Conservation (phyloP, 768 basidiomycete species). For the Suillus paluster region DNA sequence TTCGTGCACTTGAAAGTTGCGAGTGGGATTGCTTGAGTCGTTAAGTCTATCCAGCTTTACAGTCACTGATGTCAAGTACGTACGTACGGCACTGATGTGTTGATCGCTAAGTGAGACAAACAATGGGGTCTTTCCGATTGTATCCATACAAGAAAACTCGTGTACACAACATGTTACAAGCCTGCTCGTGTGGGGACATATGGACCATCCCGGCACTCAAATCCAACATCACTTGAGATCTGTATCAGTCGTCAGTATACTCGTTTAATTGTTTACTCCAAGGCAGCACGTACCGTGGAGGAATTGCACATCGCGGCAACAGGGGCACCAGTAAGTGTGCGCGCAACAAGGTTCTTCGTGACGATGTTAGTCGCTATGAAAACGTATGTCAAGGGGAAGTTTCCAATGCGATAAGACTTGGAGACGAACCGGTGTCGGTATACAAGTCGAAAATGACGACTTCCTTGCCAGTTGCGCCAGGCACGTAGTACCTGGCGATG, state of each 20-base stretch:
- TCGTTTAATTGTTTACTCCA: background rate
- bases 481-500: constrained; percentile 42
- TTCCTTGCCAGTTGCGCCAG: constrained; percentile 60
- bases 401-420: background rate
- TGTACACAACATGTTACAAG: constrained; percentile 7
- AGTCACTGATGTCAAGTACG: no score
- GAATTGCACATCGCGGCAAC: constrained; percentile 61
- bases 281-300: constrained; percentile 39
- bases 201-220: constrained; percentile 52
- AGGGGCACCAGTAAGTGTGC: constrained; percentile 47
- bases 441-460: constrained; percentile 63
- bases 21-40: no score
- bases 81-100: background rate
- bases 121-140: background rate
- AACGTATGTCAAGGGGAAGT: background rate
- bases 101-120: background rate
- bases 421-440: constrained; percentile 52
- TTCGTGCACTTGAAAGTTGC: no score
- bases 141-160: background rate
- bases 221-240: constrained; percentile 52
- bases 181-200: constrained; percentile 46
- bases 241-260: constrained; percentile 15
- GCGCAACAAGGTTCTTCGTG: constrained; percentile 50
- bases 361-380: constrained; percentile 51
- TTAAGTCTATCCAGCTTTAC: no score